Evolutionary conservation across 2,329 filamentous ascomycete species (phyloP).

Genomic region (Sporothrix euskadiensis): DNA sequence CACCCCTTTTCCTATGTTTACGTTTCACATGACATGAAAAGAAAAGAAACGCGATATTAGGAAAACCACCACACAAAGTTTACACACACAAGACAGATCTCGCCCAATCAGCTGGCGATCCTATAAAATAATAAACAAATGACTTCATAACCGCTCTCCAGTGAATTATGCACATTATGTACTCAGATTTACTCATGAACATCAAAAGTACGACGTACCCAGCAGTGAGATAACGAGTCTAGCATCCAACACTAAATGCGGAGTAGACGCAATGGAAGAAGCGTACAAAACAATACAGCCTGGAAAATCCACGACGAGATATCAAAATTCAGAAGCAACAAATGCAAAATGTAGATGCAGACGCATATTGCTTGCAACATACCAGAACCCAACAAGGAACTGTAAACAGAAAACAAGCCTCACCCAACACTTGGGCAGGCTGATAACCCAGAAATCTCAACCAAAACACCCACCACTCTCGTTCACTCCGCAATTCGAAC

Average conservation of each 20-base stretch:
- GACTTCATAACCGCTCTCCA: not conserved
- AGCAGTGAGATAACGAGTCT: not conserved
- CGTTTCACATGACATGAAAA: not conserved
- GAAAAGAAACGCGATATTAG: not conserved
- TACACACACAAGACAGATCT: not conserved
- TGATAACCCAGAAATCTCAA: not conserved
- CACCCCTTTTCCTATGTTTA: not conserved
- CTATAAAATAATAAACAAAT: not conserved
- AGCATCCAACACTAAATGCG: not conserved
- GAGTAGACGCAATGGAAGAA: not conserved
- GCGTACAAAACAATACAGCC: conserved; percentile 2
- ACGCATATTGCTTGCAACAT: not conserved
- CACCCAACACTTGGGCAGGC: conserved; percentile 1
- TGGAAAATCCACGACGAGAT: conserved; percentile 1
- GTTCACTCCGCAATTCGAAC: not conserved
- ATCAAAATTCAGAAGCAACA: not conserved
- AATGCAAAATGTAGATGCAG: not conserved
- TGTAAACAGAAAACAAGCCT: not conserved
- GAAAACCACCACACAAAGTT: not conserved
- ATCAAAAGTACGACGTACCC: not conserved
- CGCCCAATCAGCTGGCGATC: not conserved
- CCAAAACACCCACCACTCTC: not conserved
- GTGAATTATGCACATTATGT: not conserved
- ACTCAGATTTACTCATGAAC: no score
- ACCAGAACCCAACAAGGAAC: not conserved